Base-by-base conservation (phyloP, 2,329 filamentous ascomycete species). In the Didymella keratinophila region DNA sequence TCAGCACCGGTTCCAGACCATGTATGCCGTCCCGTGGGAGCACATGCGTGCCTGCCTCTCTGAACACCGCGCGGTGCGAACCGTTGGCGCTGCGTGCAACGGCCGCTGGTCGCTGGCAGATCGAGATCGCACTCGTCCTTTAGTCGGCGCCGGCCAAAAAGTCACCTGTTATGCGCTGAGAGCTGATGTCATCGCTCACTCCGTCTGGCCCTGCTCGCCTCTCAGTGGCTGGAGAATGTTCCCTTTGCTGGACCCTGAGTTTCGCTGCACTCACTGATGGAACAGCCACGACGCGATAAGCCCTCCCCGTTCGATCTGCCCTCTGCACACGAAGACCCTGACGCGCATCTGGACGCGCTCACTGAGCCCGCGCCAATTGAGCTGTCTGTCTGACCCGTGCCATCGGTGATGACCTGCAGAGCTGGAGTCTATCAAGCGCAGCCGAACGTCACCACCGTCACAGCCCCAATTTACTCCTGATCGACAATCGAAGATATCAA, bases 401-500 rank as follows among this genome's bases (percentile, higher is more conserved):
- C 36, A 39, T 39, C 36, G 36, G 36, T 39, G 36, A 39, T 39
- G 36, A 11, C 36, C n/a, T 39, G 36, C 36, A 39, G 36, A 20
- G 36, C 36, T 20, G 9, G 36, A 20, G 14, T 5, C 36, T 11
- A 18, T 11, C 36, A 20, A 10, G n/a, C 18, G n/a, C 36, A 39
- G n/a, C 18, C 36, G 36, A 20, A 27, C 43, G 30, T 47, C 32
- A 52, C 42, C 42, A 23, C 16, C 49, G 47, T 27, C 43, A 39
- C 43, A 44, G 49, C 49, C 43, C 23, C 44, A 27, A 18, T 23
- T 14, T 21, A 18, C 49, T 49, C 37, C 16, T 45, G 30, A 39
- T 39, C 45, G 39, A 18, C 50, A 30, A 56, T 56, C 52, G 52
- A 44, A n/a, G n/a, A 58, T 45, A 39, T 34, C 21, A 49, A 58